Evolutionary conservation across 2,329 filamentous ascomycete genomes (phyloP).

Genomic region (Paracorniculantispora psalliotae): DNA sequence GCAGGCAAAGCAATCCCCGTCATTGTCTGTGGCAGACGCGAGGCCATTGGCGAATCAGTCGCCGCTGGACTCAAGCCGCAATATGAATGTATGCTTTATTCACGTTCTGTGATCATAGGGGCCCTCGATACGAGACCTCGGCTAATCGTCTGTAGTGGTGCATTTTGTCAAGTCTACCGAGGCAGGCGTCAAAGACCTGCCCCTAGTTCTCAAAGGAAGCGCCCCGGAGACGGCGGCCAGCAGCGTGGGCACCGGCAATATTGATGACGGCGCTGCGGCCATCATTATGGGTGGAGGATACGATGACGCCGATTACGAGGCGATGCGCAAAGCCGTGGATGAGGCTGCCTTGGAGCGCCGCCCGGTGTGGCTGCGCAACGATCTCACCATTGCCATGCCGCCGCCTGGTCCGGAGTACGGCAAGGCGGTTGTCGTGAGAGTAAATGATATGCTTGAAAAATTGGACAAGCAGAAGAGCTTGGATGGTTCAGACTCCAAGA

Average conservation of each 20-base stretch:
- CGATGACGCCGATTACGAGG: slow-evolving; percentile 1
- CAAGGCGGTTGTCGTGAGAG: slow-evolving; percentile 20
- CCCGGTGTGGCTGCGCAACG: slow-evolving; percentile 22
- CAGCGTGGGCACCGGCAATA: slow-evolving; percentile 9
- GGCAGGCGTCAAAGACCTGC: slow-evolving; percentile 10
- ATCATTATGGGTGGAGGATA: slow-evolving; percentile 14
- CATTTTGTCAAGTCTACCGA: slow-evolving; percentile 14
- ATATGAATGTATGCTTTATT: slow-evolving; percentile 7
- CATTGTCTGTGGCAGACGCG: slow-evolving; percentile 11
- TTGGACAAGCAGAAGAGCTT: slow-evolving; percentile 22
- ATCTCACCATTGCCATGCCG: slow-evolving; percentile 19
- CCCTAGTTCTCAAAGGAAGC: slow-evolving; percentile 4
- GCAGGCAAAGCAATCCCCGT: slow-evolving; percentile 4
- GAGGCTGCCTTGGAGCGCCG: background rate
- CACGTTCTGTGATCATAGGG: no score
- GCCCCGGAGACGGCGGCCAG: background rate
- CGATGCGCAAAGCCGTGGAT: slow-evolving; percentile 12
- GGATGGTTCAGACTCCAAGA: slow-evolving; percentile 1
- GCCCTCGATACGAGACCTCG: no score
- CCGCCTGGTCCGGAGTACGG: slow-evolving; percentile 25
- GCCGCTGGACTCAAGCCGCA: slow-evolving; percentile 1
- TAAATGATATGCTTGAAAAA: slow-evolving; percentile 20
- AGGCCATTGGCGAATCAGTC: slow-evolving; percentile 9
- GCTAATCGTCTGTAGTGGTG: slow-evolving; percentile 8
- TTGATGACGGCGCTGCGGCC: background rate